A percentile compares a stretch with the other conserved stretches of the same genome.
These are phyloP conservation scores for Cyclostephanos tholiformis DNA, from an alignment of 108 stramenopile genomes.

Conservation along the genomic window DNA sequence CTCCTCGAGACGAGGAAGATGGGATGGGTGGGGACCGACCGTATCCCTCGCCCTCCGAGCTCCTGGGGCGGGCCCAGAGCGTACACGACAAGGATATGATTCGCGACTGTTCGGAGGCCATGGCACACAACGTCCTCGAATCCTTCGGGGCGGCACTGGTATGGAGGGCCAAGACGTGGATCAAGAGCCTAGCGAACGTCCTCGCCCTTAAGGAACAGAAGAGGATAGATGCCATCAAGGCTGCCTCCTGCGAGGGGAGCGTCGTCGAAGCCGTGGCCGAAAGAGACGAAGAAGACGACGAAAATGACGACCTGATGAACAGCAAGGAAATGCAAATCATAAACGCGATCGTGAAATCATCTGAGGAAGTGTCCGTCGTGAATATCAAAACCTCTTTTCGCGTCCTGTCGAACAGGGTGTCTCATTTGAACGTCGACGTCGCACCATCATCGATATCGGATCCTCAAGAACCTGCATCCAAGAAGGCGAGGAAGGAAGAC, in stretches of 20 bases:
- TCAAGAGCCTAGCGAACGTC: slow-evolving; percentile 52
- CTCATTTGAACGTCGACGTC: slow-evolving; percentile 4
- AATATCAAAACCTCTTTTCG: slow-evolving; percentile 71
- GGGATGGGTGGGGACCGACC: not conserved
- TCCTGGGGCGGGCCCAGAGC: slow-evolving; percentile 64
- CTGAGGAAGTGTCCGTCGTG: slow-evolving; percentile 57
- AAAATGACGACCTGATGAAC: slow-evolving; percentile 32
- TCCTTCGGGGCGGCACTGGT: slow-evolving; percentile 76
- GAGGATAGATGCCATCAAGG: slow-evolving; percentile 28
- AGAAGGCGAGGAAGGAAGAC: slow-evolving; percentile 33
- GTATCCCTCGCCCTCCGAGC: slow-evolving; percentile 49
- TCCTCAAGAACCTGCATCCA: slow-evolving; percentile 24
- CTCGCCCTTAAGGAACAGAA: slow-evolving; percentile 62
- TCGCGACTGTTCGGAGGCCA: slow-evolving; percentile 65
- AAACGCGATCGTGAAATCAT: slow-evolving; percentile 46
- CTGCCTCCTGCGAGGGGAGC: slow-evolving; percentile 13
- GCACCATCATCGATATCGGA: slow-evolving; percentile 27
- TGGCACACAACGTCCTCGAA: slow-evolving; percentile 76
- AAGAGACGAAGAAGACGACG: slow-evolving; percentile 10
- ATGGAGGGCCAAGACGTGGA: slow-evolving; percentile 81
- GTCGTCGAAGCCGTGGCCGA: slow-evolving; percentile 3
- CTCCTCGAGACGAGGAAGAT: not conserved
- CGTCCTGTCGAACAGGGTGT: slow-evolving; percentile 48
- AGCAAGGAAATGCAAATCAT: slow-evolving; percentile 55
- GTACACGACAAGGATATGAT: slow-evolving; percentile 74